A percentile compares a stretch with the other conserved stretches of the same genome.
Evolutionary conservation across 164 flowering plant species (phyloP).

Genomic region (Kalanchoe fedtschenkoi): DNA sequence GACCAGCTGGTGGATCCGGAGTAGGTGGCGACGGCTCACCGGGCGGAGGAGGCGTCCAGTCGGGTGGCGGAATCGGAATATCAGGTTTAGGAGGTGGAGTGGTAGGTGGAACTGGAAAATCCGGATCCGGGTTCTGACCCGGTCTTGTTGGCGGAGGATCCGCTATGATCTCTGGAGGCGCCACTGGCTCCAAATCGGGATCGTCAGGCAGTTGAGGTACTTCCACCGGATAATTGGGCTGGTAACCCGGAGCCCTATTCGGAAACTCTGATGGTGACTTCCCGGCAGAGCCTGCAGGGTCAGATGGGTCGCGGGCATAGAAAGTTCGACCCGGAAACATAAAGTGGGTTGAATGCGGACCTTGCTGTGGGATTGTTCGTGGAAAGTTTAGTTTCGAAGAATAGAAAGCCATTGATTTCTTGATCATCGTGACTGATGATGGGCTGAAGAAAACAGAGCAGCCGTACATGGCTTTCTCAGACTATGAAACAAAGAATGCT

Average conservation of each 20-base stretch:
- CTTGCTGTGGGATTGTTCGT: neutral
- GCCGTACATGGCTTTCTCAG: neutral
- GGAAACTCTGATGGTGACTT: conserved; percentile 2
- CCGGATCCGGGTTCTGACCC: conserved; percentile 2
- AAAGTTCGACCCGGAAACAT: neutral
- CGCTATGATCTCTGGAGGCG: neutral
- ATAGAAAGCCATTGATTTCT: neutral
- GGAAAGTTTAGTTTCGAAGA: neutral
- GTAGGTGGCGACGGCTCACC: neutral
- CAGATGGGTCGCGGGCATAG: neutral
- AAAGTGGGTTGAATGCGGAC: neutral
- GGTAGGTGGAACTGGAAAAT: neutral
- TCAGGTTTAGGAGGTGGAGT: neutral
- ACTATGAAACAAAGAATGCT: too few species aligned
- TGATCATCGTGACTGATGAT: neutral
- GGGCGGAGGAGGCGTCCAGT: neutral
- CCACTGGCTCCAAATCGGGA: neutral
- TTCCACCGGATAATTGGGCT: neutral
- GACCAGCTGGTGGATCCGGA: conserved; percentile 4
- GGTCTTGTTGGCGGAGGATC: neutral
- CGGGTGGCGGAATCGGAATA: neutral
- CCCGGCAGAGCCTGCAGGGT: neutral
- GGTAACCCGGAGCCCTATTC: neutral
- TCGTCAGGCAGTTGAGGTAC: neutral
- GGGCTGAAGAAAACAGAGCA: neutral